phyloP scores from a whole-genome alignment of 192 early-diverging fungal genomes.

The Backusella mclennaniae region DNA sequence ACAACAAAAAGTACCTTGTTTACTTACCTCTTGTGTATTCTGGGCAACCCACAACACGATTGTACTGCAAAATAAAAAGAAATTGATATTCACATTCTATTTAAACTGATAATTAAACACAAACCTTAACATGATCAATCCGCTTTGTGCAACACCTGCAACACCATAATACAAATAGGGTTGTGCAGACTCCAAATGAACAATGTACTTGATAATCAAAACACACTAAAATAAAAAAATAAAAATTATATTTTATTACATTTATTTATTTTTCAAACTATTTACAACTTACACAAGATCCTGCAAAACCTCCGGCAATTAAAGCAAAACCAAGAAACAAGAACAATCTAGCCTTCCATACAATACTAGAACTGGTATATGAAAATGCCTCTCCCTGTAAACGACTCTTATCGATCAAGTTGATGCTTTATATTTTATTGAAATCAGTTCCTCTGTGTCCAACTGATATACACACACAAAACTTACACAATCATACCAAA shows the following conservation, averaged over 20 bases:
- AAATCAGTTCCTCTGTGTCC: neutral
- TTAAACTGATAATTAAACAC: neutral
- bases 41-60: conserved; percentile 21
- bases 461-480: neutral
- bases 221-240: conserved; percentile 4
- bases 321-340: conserved; percentile 61
- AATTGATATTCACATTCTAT: neutral
- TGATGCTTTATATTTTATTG: conserved; percentile 36
- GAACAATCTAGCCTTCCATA: conserved; percentile 49
- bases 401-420: conserved; percentile 50
- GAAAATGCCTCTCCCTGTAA: conserved; percentile 45
- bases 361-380: conserved; percentile 38
- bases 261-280: too few relatives aligned
- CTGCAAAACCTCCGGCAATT: conserved; percentile 59
- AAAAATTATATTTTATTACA: too few relatives aligned
- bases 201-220: conserved; percentile 17
- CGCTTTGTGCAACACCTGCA: conserved; percentile 14
- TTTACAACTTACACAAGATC: conserved; percentile 54
- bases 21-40: conserved; percentile 14
- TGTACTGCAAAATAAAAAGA: conserved; percentile 9
- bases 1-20: neutral
- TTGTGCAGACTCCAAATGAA: conserved; percentile 16
- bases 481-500: conserved; percentile 61
- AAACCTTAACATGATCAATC: conserved; percentile 24
- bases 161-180: conserved; percentile 17